phyloP scores from a whole-genome alignment of 352 stramenopile genomes.

The Plasmopara halstedii region DNA sequence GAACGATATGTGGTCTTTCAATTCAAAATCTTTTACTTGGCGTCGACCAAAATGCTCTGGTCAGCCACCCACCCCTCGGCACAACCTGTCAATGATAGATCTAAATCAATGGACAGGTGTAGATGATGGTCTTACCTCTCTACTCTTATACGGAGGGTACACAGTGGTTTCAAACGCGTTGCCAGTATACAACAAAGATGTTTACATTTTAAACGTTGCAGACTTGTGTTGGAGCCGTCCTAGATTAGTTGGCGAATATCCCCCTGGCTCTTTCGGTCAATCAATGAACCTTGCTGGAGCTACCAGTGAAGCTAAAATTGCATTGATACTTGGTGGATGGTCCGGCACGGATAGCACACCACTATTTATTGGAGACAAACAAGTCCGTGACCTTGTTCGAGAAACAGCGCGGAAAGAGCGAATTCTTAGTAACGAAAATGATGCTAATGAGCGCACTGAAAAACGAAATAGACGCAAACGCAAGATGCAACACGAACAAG shows the following conservation, averaged over 20 bases:
- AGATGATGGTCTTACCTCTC: slow-evolving; percentile 8
- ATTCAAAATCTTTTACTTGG: slow-evolving; percentile 67
- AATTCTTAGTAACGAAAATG: slow-evolving; percentile 21
- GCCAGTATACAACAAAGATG: slow-evolving; percentile 69
- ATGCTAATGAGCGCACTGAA: slow-evolving; percentile 10
- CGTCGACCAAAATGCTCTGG: slow-evolving; percentile 54
- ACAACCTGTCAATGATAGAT: slow-evolving; percentile 60
- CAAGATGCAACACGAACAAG: slow-evolving; percentile 28
- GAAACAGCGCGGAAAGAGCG: slow-evolving; percentile 49
- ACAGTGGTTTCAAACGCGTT: slow-evolving; percentile 34
- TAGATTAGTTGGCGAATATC: slow-evolving; percentile 62
- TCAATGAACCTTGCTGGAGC: slow-evolving; percentile 19
- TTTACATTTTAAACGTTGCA: slow-evolving; percentile 58
- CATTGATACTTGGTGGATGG: slow-evolving; percentile 66
- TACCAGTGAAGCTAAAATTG: slow-evolving; percentile 34
- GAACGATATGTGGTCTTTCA: slow-evolving; percentile 70
- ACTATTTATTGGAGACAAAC: slow-evolving; percentile 75
- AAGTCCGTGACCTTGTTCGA: slow-evolving; percentile 47
- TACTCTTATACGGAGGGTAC: slow-evolving; percentile 82
- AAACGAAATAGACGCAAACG: slow-evolving; percentile 26
- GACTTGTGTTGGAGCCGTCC: slow-evolving; percentile 55
- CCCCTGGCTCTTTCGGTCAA: slow-evolving; percentile 56
- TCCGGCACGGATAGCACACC: slow-evolving; percentile 63
- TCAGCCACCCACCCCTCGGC: slow-evolving; percentile 52
- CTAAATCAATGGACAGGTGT: slow-evolving; percentile 7